Base-by-base conservation (phyloP, 2,329 filamentous ascomycete genomes). In the Hypomyces rosellus region DNA sequence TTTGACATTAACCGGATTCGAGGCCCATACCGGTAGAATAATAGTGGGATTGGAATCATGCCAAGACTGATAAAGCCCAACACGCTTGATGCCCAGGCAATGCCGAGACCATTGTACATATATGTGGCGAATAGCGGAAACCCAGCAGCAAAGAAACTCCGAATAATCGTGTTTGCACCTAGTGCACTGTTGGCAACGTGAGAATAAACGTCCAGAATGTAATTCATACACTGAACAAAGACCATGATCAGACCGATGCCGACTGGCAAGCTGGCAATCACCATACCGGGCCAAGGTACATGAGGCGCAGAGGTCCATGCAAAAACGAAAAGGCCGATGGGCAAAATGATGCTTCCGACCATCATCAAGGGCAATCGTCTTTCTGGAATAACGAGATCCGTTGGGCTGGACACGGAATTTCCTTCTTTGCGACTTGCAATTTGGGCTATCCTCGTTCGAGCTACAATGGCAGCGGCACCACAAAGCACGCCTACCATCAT, bases 101-200 rank as follows among this genome's bases (percentile, higher is more conserved):
- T 49, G 2, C 56, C 57, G 1, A 58, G 50, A 1, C 20, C 25
- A 0, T 25, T 11, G 12, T 56, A 59, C 55, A 58, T 58, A 33
- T 44, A 49, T 3, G 36, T 34, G 7, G 57, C 53, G 6, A 54
- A 52, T 1, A 57, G 18, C 1, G 56, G 55, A 7, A 58, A 34
- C 0, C 77, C 82, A 1, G 81, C 82, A 13, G 84, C 86, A 54
- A 88, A 84, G 4, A 82, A 66, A 2, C 80, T 85, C 46, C 64
- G 63, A 39, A 66, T 53, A 42, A 66, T 61, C 1, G 63, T 62
- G 15, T 63, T 65, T 8, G 63, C 64, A 4, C 63, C 65, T 9
- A 65, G 55, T 2, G 62, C 63, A 20, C 63, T 66, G 20, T 63
- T 64, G 3, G 64, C 64, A 44, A 65, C 61, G 30, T 60, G 54